These are phyloP conservation scores for Hortaea werneckii DNA, from an alignment of 2,329 filamentous ascomycete species.

Conservation along the genomic window DNA sequence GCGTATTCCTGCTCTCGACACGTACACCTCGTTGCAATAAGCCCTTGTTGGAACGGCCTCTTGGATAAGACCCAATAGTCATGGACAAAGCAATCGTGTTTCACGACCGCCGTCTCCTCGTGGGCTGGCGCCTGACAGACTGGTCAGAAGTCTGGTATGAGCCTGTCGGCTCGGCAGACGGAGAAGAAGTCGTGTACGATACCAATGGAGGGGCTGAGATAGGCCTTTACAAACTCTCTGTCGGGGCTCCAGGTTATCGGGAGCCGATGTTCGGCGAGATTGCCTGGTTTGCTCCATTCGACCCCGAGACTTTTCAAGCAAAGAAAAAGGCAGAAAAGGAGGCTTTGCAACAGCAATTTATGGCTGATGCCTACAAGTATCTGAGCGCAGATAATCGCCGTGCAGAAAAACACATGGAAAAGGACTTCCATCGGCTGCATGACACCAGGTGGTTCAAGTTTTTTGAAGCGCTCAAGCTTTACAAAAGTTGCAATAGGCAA, in stretches of 20 bases:
- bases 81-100: no score
- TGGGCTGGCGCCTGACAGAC: conserved; percentile 1
- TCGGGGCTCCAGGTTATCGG: not conserved
- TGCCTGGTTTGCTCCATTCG: conserved; percentile 6
- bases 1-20: no score
- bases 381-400: conserved; percentile 3
- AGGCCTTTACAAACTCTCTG: not conserved
- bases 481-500: not conserved
- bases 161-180: not conserved
- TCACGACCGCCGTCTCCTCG: conserved; percentile 2
- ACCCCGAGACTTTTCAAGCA: conserved; percentile 1
- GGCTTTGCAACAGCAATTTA: conserved; percentile 5
- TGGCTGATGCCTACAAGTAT: conserved; percentile 8
- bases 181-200: not conserved
- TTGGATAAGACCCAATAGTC: no score
- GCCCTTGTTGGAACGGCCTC: no score
- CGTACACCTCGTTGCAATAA: no score
- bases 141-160: conserved; percentile 2
- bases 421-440: not conserved
- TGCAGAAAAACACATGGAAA: conserved; percentile 4
- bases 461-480: conserved; percentile 1
- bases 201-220: not conserved
- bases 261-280: conserved; percentile 9
- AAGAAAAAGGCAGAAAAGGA: not conserved
- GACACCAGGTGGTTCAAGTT: not conserved